phyloP scores from a whole-genome alignment of 2,329 filamentous ascomycete species.

The Chrysosporium keratinophilum region DNA sequence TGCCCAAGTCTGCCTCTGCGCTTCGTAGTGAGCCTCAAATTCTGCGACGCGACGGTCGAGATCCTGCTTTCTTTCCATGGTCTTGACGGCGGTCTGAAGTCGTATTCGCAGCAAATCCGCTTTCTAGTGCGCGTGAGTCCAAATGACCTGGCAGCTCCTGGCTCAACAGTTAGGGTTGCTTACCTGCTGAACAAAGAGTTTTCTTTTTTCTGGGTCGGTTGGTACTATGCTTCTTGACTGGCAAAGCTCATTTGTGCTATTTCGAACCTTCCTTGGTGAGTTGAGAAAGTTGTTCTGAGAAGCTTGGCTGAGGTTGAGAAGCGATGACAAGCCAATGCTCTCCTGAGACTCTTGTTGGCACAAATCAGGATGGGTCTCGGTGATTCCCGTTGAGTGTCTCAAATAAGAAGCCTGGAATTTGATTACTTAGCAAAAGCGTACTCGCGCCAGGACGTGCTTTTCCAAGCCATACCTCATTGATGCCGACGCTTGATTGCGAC shows the following conservation, averaged over 20 bases:
- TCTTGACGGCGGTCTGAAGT: slow-evolving; percentile 34
- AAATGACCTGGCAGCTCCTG: neutral
- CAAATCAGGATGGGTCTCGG: neutral
- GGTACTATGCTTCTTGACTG: slow-evolving; percentile 20
- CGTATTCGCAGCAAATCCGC: slow-evolving; percentile 30
- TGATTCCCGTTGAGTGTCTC: slow-evolving; percentile 1
- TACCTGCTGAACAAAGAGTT: slow-evolving; percentile 34
- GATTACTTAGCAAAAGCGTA: neutral
- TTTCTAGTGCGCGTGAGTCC: slow-evolving; percentile 27
- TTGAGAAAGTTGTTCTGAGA: slow-evolving; percentile 11
- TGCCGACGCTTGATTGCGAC: slow-evolving; percentile 15
- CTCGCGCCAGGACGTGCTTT: neutral
- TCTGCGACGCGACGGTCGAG: slow-evolving; percentile 34
- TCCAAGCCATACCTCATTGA: slow-evolving; percentile 17
- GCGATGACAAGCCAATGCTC: slow-evolving; percentile 14
- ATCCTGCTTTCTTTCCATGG: slow-evolving; percentile 27
- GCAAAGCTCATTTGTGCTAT: slow-evolving; percentile 13
- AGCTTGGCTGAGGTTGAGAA: slow-evolving; percentile 16
- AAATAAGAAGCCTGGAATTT: slow-evolving; percentile 8
- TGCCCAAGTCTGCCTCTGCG: neutral
- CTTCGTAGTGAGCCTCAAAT: slow-evolving; percentile 24
- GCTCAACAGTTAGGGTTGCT: slow-evolving; percentile 9
- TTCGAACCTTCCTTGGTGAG: slow-evolving; percentile 17
- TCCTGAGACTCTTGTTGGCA: slow-evolving; percentile 10
- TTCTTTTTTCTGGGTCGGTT: slow-evolving; percentile 29